Evolutionary conservation across 352 stramenopile genomes (phyloP), one percentile per base, ranked within the genome.

Genomic region (Phytopythium litorale): DNA sequence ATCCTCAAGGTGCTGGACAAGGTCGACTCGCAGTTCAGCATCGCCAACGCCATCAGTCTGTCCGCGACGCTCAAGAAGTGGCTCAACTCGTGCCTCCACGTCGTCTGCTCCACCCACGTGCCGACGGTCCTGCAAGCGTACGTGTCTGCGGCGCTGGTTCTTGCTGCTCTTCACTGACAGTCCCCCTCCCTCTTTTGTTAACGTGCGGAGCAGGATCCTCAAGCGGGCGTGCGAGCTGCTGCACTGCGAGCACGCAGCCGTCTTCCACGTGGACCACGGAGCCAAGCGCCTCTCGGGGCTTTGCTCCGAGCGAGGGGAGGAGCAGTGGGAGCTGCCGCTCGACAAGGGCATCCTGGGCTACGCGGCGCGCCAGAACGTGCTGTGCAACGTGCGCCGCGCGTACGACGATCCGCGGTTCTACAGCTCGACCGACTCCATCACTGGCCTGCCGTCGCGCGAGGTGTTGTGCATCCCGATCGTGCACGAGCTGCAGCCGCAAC

Each of bases 11-110:
- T 92, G 28, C 66, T 92, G 4, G 81, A 91, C 53, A 91, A 92
- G 56, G 81, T 91, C n/a, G 84, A 92, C 64, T 90, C 84, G 38
- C 81, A 92, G 64, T 92, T 92, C 72, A 91, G 79, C 61, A 92
- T 92, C 75, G 85, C 79, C 28, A 90, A 87, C 64, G 84, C 84
- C 28, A 91, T 92, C 64, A 76, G 76, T 13, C 64, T 92, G 11
- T 77, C 81, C 0, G 67, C 68, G 2, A 77, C 81, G 38, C 66
- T 92, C 16, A 92, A 92, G 62, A 88, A 88, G 23, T 92, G 84
- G 84, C 70, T 91, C 30, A 79, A 91, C 25, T 81, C 70, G 40
- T 91, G 81, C 25, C 70, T 85, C 19, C 75, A 84, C 58, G 58
- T 90, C 33, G 74, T 88, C 6, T 72, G 73, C 25, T 90, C 84